phyloP scores from a whole-genome alignment of 345 rosid genomes.

The Fremontodendron californicum region DNA sequence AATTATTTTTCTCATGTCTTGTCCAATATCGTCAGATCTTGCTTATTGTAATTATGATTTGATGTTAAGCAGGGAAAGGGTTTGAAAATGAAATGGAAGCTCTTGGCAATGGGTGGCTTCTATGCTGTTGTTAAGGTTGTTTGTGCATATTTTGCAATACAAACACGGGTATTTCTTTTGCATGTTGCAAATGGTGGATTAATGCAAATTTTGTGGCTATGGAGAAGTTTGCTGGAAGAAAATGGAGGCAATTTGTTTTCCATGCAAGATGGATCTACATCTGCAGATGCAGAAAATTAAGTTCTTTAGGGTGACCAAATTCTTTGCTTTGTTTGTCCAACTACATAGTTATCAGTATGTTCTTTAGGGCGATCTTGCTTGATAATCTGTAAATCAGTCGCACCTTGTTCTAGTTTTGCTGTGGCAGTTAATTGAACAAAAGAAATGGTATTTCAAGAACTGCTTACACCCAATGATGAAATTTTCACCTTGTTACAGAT shows the following conservation, averaged over 20 bases:
- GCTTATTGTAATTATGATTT: background rate
- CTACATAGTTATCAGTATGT: background rate
- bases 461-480: background rate
- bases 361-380: background rate
- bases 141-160: conserved; percentile 22
- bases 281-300: conserved; percentile 9
- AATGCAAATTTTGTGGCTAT: conserved; percentile 49
- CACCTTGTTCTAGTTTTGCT: background rate
- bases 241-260: background rate
- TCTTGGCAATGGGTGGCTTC: conserved; percentile 30
- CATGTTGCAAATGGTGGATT: conserved; percentile 57
- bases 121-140: conserved; percentile 36
- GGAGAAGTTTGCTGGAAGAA: conserved; percentile 26
- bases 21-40: too few relatives aligned
- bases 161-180: conserved; percentile 28
- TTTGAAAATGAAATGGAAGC: conserved; percentile 17
- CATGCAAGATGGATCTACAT: background rate
- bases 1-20: too few relatives aligned
- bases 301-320: background rate
- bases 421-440: background rate
- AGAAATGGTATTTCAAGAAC: background rate
- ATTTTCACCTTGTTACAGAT: background rate
- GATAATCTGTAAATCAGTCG: background rate
- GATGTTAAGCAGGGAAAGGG: conserved; percentile 29
- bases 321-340: background rate